A percentile compares a stretch with the other conserved stretches of the same genome.
These are phyloP conservation scores for Candida takata DNA, from an alignment of 805 yeast species.

Conservation along the genomic window DNA sequence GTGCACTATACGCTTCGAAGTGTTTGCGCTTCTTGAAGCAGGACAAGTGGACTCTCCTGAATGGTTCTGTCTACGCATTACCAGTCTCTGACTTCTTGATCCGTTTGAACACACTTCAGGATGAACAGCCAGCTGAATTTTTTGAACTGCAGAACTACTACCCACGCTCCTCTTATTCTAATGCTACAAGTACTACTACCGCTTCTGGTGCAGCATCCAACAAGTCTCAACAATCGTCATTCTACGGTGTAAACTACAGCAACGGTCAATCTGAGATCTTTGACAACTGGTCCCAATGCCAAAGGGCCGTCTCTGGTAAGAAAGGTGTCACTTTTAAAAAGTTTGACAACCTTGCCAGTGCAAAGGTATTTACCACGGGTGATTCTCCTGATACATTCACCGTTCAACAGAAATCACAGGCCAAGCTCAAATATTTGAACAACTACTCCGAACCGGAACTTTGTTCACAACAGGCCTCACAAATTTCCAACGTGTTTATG, in stretches of 20 bases:
- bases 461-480: conserved; percentile 5
- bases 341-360: conserved; percentile 29
- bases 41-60: too few species aligned
- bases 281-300: conserved; percentile 28
- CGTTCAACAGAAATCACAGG: background rate
- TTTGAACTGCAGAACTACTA: too few species aligned
- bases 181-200: too few species aligned
- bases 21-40: too few species aligned
- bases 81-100: too few species aligned
- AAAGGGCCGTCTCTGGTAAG: conserved; percentile 22
- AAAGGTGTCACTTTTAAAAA: conserved; percentile 32
- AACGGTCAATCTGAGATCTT: conserved; percentile 23
- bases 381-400: background rate
- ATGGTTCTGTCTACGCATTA: too few species aligned
- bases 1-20: too few species aligned
- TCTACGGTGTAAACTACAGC: conserved; percentile 30
- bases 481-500: conserved; percentile 40
- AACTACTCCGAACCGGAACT: conserved; percentile 2
- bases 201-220: too few species aligned
- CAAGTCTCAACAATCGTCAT: too few species aligned
- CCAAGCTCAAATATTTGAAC: conserved; percentile 2
- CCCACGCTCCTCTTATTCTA: too few species aligned
- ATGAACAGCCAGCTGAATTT: too few species aligned
- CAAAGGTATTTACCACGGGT: background rate
- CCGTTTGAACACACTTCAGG: too few species aligned